These are phyloP conservation scores for Geotrichum australiense DNA, from an alignment of 1,139 yeast species.

Conservation along the genomic window DNA sequence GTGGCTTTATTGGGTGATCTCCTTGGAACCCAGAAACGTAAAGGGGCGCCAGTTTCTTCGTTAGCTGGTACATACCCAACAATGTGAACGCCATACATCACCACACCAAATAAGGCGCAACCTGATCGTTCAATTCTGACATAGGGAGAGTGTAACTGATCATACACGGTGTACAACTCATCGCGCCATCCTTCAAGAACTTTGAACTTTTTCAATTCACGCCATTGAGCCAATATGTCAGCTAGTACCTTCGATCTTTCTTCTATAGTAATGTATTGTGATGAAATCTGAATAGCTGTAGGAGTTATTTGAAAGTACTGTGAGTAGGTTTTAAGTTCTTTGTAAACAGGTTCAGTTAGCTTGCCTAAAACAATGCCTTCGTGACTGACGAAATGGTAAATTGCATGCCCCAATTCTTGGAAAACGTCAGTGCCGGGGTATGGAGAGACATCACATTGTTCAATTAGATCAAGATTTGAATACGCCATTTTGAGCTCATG, in stretches of 20 bases:
- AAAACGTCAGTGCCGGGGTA: conserved; percentile 23
- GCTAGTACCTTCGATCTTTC: conserved; percentile 44
- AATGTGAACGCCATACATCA: conserved; percentile 84
- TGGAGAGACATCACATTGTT: conserved; percentile 47
- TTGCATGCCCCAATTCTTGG: conserved; percentile 23
- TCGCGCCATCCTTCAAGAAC: conserved; percentile 75
- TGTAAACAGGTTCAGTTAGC: conserved; percentile 43
- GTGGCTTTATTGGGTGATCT: conserved; percentile 74
- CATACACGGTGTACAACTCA: conserved; percentile 70
- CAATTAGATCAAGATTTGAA: conserved; percentile 33
- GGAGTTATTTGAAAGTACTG: conserved; percentile 34
- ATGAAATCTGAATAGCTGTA: conserved; percentile 37
- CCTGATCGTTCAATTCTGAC: conserved; percentile 71
- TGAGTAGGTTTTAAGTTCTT: conserved; percentile 32
- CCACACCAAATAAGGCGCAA: conserved; percentile 73
- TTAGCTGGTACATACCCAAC: conserved; percentile 61
- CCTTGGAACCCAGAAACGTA: conserved; percentile 79
- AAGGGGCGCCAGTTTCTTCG: conserved; percentile 33
- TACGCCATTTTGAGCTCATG: too few relatives aligned
- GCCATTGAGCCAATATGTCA: conserved; percentile 42
- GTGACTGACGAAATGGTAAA: conserved; percentile 43
- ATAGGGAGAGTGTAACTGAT: conserved; percentile 50
- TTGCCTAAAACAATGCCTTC: conserved; percentile 50
- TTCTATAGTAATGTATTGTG: conserved; percentile 37
- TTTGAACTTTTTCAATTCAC: conserved; percentile 36